Conservation (phyloP, 2,329 filamentous ascomycete genomes). For the Amauroascus verrucosus region DNA sequence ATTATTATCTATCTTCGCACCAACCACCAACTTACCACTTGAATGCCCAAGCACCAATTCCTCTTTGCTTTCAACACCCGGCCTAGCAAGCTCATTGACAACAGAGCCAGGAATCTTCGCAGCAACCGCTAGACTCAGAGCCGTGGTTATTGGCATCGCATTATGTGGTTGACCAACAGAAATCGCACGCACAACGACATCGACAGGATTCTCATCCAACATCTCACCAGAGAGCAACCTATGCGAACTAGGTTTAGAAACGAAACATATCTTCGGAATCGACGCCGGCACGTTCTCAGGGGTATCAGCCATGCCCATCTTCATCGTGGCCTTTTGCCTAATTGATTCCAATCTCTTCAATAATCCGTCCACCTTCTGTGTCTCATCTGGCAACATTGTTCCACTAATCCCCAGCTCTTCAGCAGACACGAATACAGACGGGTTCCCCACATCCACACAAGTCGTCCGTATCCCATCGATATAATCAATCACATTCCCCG, state of each 20-base stretch:
- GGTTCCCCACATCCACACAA: constrained; percentile 55
- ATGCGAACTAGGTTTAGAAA: constrained; percentile 36
- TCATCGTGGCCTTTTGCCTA: constrained; percentile 46
- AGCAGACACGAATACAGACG: constrained; percentile 52
- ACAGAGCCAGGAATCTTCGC: constrained; percentile 38
- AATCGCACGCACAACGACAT: constrained; percentile 41
- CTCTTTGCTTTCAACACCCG: constrained; percentile 19
- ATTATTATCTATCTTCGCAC: constrained; percentile 29
- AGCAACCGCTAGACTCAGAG: constrained; percentile 42
- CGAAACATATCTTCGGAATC: constrained; percentile 54
- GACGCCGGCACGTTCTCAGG: constrained; percentile 42
- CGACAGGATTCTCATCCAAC: constrained; percentile 22
- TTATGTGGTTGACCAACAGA: constrained; percentile 49
- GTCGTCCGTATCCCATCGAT: constrained; percentile 45
- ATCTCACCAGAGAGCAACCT: constrained; percentile 31
- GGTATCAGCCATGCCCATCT: constrained; percentile 49
- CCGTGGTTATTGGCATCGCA: constrained; percentile 48
- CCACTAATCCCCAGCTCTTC: constrained; percentile 43
- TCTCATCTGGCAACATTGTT: constrained; percentile 44
- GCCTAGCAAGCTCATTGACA: constrained; percentile 18
- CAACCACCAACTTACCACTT: constrained; percentile 39
- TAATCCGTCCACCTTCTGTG: constrained; percentile 40
- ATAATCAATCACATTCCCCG: constrained; percentile 45
- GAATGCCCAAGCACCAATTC: constrained; percentile 39
- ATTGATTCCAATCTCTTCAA: constrained; percentile 46